These are phyloP conservation scores for Boletus rufocinnamomeus DNA, from an alignment of 768 basidiomycete species.

Conservation along the genomic window DNA sequence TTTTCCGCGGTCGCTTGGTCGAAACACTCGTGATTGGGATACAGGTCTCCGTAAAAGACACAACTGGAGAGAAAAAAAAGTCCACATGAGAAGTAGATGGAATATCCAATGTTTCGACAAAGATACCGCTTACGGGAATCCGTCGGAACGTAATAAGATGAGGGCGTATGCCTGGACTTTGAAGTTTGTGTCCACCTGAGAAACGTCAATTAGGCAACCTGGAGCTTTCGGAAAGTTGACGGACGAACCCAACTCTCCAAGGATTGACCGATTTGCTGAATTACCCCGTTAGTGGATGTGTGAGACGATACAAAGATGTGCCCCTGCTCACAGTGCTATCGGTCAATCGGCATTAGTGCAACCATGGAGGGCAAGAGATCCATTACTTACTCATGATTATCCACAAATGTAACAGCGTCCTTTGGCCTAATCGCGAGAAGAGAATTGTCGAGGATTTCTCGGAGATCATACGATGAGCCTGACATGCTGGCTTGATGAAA, in stretches of 20 bases:
- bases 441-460: conserved; percentile 69
- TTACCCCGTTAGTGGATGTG: not conserved
- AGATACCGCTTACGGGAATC: conserved; percentile 64
- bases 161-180: conserved; percentile 83
- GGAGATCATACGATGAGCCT: conserved; percentile 70
- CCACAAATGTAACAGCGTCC: conserved; percentile 89
- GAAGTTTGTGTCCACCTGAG: conserved; percentile 67
- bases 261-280: conserved; percentile 67
- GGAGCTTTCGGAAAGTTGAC: not conserved
- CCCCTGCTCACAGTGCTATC: conserved; percentile 62
- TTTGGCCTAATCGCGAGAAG: conserved; percentile 67
- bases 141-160: conserved; percentile 67
- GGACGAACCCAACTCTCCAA: conserved; percentile 78
- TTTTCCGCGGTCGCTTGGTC: conserved; percentile 51
- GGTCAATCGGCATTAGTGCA: not conserved
- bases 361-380: not conserved
- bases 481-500: conserved; percentile 75
- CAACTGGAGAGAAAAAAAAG: conserved; percentile 48
- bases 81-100: not conserved
- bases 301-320: conserved; percentile 2
- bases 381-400: conserved; percentile 79
- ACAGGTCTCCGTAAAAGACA: conserved; percentile 86
- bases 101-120: not conserved
- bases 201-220: not conserved
- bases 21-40: conserved; percentile 70